Percentiles rank a stretch among this genome's conserved stretches.
Conservation (phyloP, 1,139 yeast genomes). For the Yamadazyma dushanensis region DNA sequence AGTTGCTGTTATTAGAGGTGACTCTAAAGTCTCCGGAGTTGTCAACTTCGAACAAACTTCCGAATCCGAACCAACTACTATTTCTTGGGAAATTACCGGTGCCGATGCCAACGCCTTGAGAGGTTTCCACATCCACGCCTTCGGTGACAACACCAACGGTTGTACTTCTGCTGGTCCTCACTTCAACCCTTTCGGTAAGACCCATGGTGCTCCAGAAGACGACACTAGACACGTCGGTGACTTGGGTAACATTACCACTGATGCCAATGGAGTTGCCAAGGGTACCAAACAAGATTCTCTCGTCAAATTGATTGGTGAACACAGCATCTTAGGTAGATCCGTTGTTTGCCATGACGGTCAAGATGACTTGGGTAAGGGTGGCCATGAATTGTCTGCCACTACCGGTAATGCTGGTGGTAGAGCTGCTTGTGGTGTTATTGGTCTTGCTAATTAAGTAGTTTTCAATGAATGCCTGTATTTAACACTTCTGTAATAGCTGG, state of each 20-base stretch:
- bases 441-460: conserved; percentile 50
- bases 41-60: conserved; percentile 82
- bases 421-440: conserved; percentile 99
- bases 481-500: not conserved
- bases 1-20: conserved; percentile 98
- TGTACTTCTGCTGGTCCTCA: conserved; percentile 99
- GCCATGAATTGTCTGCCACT: conserved; percentile 87
- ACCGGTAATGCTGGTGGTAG: conserved; percentile 99
- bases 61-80: conserved; percentile 79
- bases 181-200: conserved; percentile 89
- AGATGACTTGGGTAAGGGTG: conserved; percentile 97
- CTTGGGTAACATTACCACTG: conserved; percentile 90
- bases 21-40: conserved; percentile 80
- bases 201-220: conserved; percentile 94
- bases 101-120: conserved; percentile 84
- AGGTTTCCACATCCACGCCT: conserved; percentile 97
- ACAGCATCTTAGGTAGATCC: conserved; percentile 91
- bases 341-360: conserved; percentile 93
- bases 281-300: conserved; percentile 79
- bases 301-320: conserved; percentile 78
- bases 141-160: conserved; percentile 98
- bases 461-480: not conserved
- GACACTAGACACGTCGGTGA: conserved; percentile 95
- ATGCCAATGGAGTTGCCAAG: conserved; percentile 83
- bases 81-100: conserved; percentile 85